These are phyloP conservation scores for Neoscytalidium dimidiatum DNA, from an alignment of 2,329 filamentous ascomycete genomes.

Conservation along the genomic window DNA sequence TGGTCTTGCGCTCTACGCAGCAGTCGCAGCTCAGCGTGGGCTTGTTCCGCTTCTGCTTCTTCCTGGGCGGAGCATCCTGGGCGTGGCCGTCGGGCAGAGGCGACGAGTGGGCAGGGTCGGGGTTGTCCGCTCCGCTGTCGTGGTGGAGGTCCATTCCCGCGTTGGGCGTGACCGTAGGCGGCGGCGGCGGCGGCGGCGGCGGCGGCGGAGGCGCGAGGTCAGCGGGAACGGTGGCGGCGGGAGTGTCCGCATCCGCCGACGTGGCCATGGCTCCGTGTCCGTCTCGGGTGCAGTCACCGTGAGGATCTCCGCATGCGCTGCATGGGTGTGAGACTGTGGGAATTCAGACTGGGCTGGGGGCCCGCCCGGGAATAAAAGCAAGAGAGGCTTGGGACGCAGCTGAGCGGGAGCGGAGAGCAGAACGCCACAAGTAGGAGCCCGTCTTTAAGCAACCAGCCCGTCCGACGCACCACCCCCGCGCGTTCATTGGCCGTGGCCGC, in stretches of 20 bases:
- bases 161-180: no score
- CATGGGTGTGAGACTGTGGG: slow-evolving; percentile 15
- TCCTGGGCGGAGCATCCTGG: slow-evolving; percentile 31
- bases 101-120: neutral
- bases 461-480: neutral
- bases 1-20: slow-evolving; percentile 81
- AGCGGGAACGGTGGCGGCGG: neutral
- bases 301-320: slow-evolving; percentile 9
- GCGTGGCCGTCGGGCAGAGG: neutral
- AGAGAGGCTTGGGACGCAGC: neutral
- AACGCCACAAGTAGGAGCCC: slow-evolving; percentile 3
- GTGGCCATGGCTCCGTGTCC: slow-evolving; percentile 15
- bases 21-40: slow-evolving; percentile 77
- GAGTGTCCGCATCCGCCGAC: slow-evolving; percentile 1
- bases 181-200: no score
- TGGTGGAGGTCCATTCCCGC: neutral
- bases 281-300: slow-evolving; percentile 2
- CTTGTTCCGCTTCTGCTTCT: slow-evolving; percentile 84
- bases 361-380: slow-evolving; percentile 17
- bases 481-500: neutral
- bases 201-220: neutral
- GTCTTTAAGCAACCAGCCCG: neutral
- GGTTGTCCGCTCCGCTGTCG: neutral
- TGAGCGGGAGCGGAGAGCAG: neutral
- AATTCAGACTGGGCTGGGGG: neutral